These are phyloP conservation scores for Pleoardoris graminearum DNA, from an alignment of 2,329 filamentous ascomycete genomes.

Conservation along the genomic window DNA sequence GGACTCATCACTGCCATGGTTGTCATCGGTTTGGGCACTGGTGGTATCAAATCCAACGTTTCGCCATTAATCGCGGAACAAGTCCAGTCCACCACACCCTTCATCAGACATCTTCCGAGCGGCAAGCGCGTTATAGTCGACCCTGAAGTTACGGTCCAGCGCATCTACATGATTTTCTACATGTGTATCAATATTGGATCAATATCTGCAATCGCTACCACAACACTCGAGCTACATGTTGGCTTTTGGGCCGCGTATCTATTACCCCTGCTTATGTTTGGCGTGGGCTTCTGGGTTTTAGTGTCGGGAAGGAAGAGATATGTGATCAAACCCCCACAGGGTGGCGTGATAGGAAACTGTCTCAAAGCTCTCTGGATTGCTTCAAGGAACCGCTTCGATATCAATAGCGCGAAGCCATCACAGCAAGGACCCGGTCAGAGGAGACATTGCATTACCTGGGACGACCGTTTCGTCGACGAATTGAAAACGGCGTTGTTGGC, in stretches of 20 bases:
- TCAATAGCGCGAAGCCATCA: constrained; percentile 66
- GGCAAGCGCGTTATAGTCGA: constrained; percentile 51
- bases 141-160: constrained; percentile 51
- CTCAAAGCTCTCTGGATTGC: constrained; percentile 65
- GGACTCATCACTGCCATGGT: constrained; percentile 67
- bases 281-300: constrained; percentile 61
- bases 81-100: constrained; percentile 47
- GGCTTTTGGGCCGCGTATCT: constrained; percentile 73
- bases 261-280: constrained; percentile 67
- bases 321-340: constrained; percentile 44
- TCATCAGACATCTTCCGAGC: constrained; percentile 43
- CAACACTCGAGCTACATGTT: constrained; percentile 69
- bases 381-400: constrained; percentile 56
- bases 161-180: constrained; percentile 67
- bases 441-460: constrained; percentile 57
- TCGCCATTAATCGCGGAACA: constrained; percentile 55
- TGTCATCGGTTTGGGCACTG: constrained; percentile 74
- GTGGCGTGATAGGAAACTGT: constrained; percentile 42
- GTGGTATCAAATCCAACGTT: constrained; percentile 82
- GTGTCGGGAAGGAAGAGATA: constrained; percentile 40
- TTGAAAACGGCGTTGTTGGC: constrained; percentile 67
- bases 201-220: constrained; percentile 69
- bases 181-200: constrained; percentile 72
- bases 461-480: constrained; percentile 73
- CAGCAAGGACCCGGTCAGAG: constrained; percentile 49